phyloP scores from a whole-genome alignment of 176 grass and related monocot genomes.

The Oryza coarctata region DNA sequence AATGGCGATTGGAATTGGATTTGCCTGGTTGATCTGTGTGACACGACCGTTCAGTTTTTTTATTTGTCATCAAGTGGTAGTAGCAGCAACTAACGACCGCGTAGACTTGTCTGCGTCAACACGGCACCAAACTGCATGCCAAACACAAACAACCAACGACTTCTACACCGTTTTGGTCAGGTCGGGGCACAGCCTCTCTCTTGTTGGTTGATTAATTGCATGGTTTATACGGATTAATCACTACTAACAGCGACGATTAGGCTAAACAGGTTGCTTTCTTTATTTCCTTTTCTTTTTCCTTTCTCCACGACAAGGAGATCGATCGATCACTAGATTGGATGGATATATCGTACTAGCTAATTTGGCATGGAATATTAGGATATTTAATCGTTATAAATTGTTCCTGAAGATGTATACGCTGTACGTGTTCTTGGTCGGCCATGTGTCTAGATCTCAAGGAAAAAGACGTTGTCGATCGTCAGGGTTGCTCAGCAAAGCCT shows the following conservation, averaged over 20 bases:
- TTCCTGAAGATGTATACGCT: background rate
- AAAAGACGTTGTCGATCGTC: background rate
- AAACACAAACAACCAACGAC: constrained; percentile 30
- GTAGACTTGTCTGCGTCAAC: background rate
- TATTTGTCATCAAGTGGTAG: background rate
- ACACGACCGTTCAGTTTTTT: background rate
- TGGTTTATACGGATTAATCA: background rate
- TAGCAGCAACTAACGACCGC: background rate
- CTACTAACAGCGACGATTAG: constrained; percentile 8
- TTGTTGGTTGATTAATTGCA: background rate
- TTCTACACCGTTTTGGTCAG: background rate
- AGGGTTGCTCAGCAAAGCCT: background rate
- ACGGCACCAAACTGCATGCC: background rate
- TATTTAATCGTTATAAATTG: background rate
- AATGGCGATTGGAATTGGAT: background rate
- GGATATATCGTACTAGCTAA: background rate
- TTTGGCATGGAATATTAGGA: background rate
- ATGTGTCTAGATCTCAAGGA: too few species aligned
- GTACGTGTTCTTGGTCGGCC: background rate
- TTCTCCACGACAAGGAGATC: background rate
- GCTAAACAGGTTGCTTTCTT: background rate
- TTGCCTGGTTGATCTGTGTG: background rate
- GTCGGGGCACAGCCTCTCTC: background rate
- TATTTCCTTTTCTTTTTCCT: background rate
- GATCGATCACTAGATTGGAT: background rate